Percentiles rank a stretch among this genome's conserved stretches.
These are phyloP conservation scores for Daldinia loculata DNA, from an alignment of 495 filamentous ascomycete species.

Conservation along the genomic window DNA sequence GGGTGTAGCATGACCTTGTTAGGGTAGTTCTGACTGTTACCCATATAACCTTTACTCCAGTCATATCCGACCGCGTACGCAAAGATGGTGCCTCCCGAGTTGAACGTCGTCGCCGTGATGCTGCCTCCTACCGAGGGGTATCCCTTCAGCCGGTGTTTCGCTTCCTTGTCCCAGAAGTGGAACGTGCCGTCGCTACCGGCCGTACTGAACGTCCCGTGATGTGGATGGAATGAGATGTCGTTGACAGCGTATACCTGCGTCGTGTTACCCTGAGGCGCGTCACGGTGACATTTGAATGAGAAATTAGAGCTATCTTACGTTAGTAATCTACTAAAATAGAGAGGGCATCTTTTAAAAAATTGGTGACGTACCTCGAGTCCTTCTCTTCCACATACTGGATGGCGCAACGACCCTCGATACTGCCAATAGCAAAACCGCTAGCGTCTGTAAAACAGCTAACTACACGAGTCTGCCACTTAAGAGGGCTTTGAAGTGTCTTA, in stretches of 20 bases:
- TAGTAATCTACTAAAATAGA: slow-evolving; percentile 8
- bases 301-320: slow-evolving; percentile 71
- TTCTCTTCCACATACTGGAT: slow-evolving; percentile 92
- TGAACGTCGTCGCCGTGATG: slow-evolving; percentile 82
- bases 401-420: slow-evolving; percentile 88
- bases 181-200: slow-evolving; percentile 89
- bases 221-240: slow-evolving; percentile 85
- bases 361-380: slow-evolving; percentile 67
- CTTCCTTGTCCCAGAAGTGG: slow-evolving; percentile 90
- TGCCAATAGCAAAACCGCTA: slow-evolving; percentile 83
- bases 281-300: slow-evolving; percentile 93
- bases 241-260: slow-evolving; percentile 91
- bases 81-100: slow-evolving; percentile 78
- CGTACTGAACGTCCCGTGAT: slow-evolving; percentile 84
- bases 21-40: slow-evolving; percentile 71
- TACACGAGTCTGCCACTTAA: slow-evolving; percentile 88
- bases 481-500: slow-evolving; percentile 82
- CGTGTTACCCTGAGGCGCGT: slow-evolving; percentile 68
- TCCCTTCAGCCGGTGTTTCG: slow-evolving; percentile 85
- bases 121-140: slow-evolving; percentile 85
- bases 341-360: background rate
- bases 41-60: slow-evolving; percentile 88
- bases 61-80: slow-evolving; percentile 94
- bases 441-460: slow-evolving; percentile 87
- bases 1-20: slow-evolving; percentile 91